Conservation (phyloP, 1,284 basidiomycete genomes). For the Cutaneotrichosporon sp. region DNA sequence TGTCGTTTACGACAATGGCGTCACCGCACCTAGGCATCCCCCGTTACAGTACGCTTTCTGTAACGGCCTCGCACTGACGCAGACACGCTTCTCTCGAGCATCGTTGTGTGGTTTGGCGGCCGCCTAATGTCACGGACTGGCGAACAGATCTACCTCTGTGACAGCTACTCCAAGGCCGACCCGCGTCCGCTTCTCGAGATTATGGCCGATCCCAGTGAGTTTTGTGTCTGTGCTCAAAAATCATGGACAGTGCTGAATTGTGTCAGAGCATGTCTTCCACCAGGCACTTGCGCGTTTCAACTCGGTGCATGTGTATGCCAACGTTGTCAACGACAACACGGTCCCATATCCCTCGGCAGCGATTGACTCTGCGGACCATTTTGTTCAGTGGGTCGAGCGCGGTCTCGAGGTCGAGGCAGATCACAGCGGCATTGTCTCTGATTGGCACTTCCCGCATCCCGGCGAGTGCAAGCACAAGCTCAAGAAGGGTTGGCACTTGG, state of each 20-base stretch:
- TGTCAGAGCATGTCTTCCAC: conserved; percentile 66
- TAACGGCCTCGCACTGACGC: background rate
- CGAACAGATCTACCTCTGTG: conserved; percentile 68
- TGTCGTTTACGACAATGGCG: conserved; percentile 41
- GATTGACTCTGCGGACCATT: conserved; percentile 65
- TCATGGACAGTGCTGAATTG: background rate
- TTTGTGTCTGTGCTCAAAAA: background rate
- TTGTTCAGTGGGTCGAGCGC: conserved; percentile 56
- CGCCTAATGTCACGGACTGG: conserved; percentile 76
- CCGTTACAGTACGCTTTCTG: conserved; percentile 31
- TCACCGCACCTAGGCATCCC: conserved; percentile 42
- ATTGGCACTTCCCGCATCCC: conserved; percentile 6
- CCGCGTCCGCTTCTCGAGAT: conserved; percentile 70
- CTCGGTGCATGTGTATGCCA: conserved; percentile 74
- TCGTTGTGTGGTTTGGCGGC: conserved; percentile 61
- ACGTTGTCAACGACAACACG: conserved; percentile 70
- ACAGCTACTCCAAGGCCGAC: conserved; percentile 62
- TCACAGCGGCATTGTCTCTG: conserved; percentile 22
- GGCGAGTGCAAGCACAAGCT: conserved; percentile 13
- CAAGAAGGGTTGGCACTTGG: conserved; percentile 26
- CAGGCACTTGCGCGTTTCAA: conserved; percentile 66
- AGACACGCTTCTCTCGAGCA: conserved; percentile 56
- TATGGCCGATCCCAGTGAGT: conserved; percentile 75
- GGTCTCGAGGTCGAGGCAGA: conserved; percentile 60
- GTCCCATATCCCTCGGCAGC: conserved; percentile 76